Evolutionary conservation across 306 rosid genomes (phyloP).

Genomic region (Prunus padus): DNA sequence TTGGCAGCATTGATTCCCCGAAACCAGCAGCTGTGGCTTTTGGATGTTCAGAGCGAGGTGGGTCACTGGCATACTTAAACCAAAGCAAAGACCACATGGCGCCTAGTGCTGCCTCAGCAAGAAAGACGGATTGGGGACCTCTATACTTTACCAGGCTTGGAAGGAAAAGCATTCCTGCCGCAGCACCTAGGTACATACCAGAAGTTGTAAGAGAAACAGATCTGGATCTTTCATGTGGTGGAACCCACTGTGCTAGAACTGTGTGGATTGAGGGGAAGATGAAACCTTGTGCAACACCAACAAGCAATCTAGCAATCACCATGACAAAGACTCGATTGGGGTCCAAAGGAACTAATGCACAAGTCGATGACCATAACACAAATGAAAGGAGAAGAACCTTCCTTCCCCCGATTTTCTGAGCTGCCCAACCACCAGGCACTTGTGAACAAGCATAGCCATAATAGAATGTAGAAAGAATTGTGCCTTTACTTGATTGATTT

Average conservation of each 20-base stretch:
- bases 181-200: constrained; percentile 96
- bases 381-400: constrained; percentile 82
- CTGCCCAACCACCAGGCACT: constrained; percentile 96
- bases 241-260: constrained; percentile 97
- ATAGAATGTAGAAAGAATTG: constrained; percentile 84
- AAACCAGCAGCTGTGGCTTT: constrained; percentile 80
- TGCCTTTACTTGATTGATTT: constrained; percentile 79
- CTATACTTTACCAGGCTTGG: constrained; percentile 72
- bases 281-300: constrained; percentile 92
- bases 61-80: constrained; percentile 70
- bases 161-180: constrained; percentile 79
- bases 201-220: constrained; percentile 93
- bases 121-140: constrained; percentile 88
- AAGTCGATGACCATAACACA: constrained; percentile 79
- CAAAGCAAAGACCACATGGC: constrained; percentile 80
- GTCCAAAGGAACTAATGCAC: constrained; percentile 77
- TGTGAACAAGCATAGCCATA: constrained; percentile 97
- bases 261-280: constrained; percentile 97
- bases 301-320: constrained; percentile 82
- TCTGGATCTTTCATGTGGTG: constrained; percentile 93
- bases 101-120: constrained; percentile 78
- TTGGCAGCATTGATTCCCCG: constrained; percentile 67
- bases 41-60: constrained; percentile 74
- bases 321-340: constrained; percentile 54
- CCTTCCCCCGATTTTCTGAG: constrained; percentile 86